Percentiles rank a stretch among this genome's conserved stretches.
phyloP scores from a whole-genome alignment of 2,329 filamentous ascomycete species.

The Beauveria sp. region DNA sequence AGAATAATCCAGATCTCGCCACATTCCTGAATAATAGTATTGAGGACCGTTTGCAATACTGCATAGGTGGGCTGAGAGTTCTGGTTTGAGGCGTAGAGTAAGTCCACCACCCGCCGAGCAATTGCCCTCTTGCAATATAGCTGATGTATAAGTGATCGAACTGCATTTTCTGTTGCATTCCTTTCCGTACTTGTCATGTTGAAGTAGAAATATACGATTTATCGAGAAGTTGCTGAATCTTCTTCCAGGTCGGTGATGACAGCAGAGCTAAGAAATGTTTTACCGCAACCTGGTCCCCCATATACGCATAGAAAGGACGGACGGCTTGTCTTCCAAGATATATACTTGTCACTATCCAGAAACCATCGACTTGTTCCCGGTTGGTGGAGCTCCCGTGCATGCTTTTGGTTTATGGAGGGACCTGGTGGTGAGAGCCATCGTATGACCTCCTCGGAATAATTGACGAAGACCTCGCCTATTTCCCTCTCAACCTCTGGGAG shows the following conservation, averaged over 20 bases:
- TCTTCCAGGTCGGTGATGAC: background rate
- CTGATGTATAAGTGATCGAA: background rate
- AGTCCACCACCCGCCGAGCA: background rate
- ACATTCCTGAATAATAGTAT: background rate
- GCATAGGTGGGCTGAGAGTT: too few relatives aligned
- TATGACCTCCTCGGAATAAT: too few relatives aligned
- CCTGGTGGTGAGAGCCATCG: constrained; percentile 7
- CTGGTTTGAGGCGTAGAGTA: background rate
- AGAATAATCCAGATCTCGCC: background rate
- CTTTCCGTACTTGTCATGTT: background rate
- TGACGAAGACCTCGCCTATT: too few relatives aligned
- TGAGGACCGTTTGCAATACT: background rate
- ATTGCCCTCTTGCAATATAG: background rate
- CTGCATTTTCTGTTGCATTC: background rate
- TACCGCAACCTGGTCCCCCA: background rate
- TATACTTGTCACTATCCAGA: background rate
- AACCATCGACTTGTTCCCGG: background rate
- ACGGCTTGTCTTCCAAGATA: background rate
- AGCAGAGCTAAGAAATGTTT: constrained; percentile 1
- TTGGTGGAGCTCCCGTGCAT: background rate
- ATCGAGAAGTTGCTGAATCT: too few relatives aligned
- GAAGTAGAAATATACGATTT: background rate
- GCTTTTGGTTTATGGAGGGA: background rate
- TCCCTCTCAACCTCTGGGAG: too few relatives aligned
- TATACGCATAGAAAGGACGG: background rate